A percentile compares a stretch with the other conserved stretches of the same genome.
These are phyloP conservation scores for Angomonas deanei DNA, from an alignment of 208 protist species.

Conservation along the genomic window DNA sequence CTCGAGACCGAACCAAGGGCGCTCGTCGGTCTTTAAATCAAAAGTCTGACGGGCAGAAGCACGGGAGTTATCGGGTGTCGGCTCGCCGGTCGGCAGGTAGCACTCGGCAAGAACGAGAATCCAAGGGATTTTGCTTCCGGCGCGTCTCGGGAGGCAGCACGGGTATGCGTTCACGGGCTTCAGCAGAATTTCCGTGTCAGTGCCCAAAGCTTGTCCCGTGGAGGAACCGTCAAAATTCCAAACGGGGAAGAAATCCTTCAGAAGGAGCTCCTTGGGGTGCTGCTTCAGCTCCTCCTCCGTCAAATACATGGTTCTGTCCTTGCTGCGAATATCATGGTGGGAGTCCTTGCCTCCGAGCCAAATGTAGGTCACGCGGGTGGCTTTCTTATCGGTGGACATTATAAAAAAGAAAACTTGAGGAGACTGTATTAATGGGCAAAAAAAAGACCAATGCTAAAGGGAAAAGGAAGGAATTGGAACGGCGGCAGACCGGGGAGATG, in stretches of 20 bases:
- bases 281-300: constrained; percentile 37
- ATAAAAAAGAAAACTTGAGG: neutral
- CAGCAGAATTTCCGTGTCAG: constrained; percentile 81
- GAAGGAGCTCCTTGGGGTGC: constrained; percentile 66
- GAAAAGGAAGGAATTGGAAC: neutral
- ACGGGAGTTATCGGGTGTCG: constrained; percentile 90
- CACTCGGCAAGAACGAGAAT: constrained; percentile 89
- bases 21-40: constrained; percentile 59
- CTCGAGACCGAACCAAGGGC: constrained; percentile 86
- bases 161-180: constrained; percentile 87
- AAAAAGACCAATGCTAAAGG: neutral
- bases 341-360: constrained; percentile 75
- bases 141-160: constrained; percentile 53
- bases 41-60: constrained; percentile 80
- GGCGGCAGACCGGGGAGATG: neutral
- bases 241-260: constrained; percentile 78
- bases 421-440: neutral
- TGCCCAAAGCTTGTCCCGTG: constrained; percentile 59
- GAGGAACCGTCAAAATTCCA: constrained; percentile 98
- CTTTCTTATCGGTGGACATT: constrained; percentile 23
- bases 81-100: constrained; percentile 86
- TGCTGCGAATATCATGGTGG: constrained; percentile 84
- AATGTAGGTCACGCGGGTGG: constrained; percentile 78
- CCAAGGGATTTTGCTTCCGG: constrained; percentile 78
- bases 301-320: constrained; percentile 80